phyloP scores from a whole-genome alignment of 306 rosid species.

The Clitoria ternatea region DNA sequence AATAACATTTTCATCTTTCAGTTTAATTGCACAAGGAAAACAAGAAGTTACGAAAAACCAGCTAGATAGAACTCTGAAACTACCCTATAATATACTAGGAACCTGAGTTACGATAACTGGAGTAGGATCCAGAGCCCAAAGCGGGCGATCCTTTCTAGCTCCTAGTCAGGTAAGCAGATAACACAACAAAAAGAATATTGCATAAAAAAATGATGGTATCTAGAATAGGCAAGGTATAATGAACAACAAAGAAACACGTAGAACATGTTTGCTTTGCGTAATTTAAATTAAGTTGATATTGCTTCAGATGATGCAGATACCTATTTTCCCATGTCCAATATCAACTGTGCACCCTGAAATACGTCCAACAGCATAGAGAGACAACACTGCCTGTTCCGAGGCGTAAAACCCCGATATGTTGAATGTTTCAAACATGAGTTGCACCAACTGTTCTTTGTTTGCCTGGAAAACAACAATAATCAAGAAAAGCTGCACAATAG shows the following conservation, averaged over 20 bases:
- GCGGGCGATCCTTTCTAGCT: background rate
- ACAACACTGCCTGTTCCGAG: slow-evolving; percentile 89
- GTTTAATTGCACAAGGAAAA: background rate
- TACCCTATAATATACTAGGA: background rate
- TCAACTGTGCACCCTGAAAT: slow-evolving; percentile 96
- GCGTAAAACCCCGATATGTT: slow-evolving; percentile 97
- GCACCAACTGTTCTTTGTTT: slow-evolving; percentile 89
- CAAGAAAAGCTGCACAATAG: background rate
- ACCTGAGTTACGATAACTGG: background rate
- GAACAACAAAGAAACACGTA: background rate
- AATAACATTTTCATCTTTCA: background rate
- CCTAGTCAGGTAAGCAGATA: background rate
- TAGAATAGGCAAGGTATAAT: background rate
- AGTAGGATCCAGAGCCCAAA: background rate
- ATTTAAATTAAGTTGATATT: background rate
- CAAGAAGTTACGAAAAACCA: background rate
- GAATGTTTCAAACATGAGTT: slow-evolving; percentile 90
- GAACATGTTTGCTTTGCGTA: background rate
- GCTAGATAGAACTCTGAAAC: background rate
- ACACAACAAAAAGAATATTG: background rate
- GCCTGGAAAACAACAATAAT: slow-evolving; percentile 45
- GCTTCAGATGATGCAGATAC: slow-evolving; percentile 32
- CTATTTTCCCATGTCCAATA: slow-evolving; percentile 96
- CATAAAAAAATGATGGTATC: background rate
- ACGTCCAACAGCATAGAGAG: slow-evolving; percentile 93